These are phyloP conservation scores for Bromus sterilis DNA, from an alignment of 176 grass and related monocot species.

Conservation along the genomic window DNA sequence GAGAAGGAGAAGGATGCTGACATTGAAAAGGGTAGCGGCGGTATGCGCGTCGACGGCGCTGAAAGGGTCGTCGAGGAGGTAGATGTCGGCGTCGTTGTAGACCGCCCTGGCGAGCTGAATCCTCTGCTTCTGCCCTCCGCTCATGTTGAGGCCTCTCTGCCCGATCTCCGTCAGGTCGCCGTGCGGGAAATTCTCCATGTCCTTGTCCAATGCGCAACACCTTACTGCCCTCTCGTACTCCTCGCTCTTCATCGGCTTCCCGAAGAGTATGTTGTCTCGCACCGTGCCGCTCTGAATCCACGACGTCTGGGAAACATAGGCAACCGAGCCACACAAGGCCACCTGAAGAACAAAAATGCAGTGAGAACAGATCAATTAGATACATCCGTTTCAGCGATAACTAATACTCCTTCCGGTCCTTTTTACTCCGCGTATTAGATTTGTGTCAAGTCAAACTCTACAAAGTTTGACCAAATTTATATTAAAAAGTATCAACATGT, in stretches of 20 bases:
- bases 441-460: too few species aligned
- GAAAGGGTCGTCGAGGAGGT: slow-evolving; percentile 79
- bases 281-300: slow-evolving; percentile 84
- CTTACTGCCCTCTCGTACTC: slow-evolving; percentile 53
- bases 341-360: slow-evolving; percentile 26
- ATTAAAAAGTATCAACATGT: too few species aligned
- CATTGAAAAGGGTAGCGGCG: slow-evolving; percentile 60
- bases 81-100: slow-evolving; percentile 55
- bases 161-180: slow-evolving; percentile 70
- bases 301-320: slow-evolving; percentile 67
- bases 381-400: too few species aligned
- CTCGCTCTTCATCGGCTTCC: slow-evolving; percentile 40
- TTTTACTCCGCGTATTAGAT: too few species aligned
- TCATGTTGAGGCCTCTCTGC: slow-evolving; percentile 76
- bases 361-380: too few species aligned
- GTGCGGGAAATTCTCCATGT: slow-evolving; percentile 57
- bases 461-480: too few species aligned
- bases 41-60: slow-evolving; percentile 79
- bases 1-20: slow-evolving; percentile 8
- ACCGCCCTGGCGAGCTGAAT: slow-evolving; percentile 66
- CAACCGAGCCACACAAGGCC: slow-evolving; percentile 34
- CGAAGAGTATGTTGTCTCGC: slow-evolving; percentile 74
- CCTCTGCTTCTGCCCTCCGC: slow-evolving; percentile 84
- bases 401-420: too few species aligned
- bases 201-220: slow-evolving; percentile 70